Evolutionary conservation across 768 basidiomycete species (phyloP).

Genomic region (Termitomyces sp.): DNA sequence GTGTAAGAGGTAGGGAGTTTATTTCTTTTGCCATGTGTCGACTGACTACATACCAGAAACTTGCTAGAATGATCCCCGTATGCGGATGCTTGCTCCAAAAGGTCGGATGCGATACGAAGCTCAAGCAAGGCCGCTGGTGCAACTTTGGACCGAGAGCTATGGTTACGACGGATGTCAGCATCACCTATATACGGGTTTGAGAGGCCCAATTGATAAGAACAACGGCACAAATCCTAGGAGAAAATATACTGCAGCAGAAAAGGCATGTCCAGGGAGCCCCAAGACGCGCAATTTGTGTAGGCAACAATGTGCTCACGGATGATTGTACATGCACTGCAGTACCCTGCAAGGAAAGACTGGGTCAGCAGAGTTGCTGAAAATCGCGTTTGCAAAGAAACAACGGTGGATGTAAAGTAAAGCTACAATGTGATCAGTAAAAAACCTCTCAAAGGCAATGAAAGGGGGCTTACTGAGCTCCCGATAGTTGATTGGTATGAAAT

Average conservation of each 20-base stretch:
- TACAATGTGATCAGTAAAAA: slow-evolving; percentile 16
- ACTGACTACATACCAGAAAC: slow-evolving; percentile 37
- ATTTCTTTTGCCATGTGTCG: too few relatives aligned
- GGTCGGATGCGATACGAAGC: slow-evolving; percentile 51
- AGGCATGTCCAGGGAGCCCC: slow-evolving; percentile 70
- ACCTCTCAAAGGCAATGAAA: background rate
- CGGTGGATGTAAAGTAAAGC: slow-evolving; percentile 73
- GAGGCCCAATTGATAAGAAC: background rate
- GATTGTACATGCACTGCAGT: slow-evolving; percentile 59
- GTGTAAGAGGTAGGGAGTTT: too few relatives aligned
- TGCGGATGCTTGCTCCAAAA: slow-evolving; percentile 56
- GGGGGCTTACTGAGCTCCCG: slow-evolving; percentile 60
- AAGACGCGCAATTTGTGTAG: slow-evolving; percentile 54
- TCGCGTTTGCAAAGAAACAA: slow-evolving; percentile 70
- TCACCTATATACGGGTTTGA: slow-evolving; percentile 38
- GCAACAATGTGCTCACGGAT: slow-evolving; percentile 46
- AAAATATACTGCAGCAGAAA: slow-evolving; percentile 52
- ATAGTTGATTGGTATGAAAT: slow-evolving; percentile 74
- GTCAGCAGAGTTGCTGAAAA: slow-evolving; percentile 55
- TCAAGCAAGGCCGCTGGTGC: slow-evolving; percentile 67
- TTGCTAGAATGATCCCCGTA: slow-evolving; percentile 65
- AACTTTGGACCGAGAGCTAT: slow-evolving; percentile 59
- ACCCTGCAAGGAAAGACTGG: slow-evolving; percentile 69
- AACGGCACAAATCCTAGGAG: background rate
- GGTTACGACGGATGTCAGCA: slow-evolving; percentile 77